These are phyloP conservation scores for Colletotrichum liriopes DNA, from an alignment of 2,329 filamentous ascomycete genomes.

Conservation along the genomic window DNA sequence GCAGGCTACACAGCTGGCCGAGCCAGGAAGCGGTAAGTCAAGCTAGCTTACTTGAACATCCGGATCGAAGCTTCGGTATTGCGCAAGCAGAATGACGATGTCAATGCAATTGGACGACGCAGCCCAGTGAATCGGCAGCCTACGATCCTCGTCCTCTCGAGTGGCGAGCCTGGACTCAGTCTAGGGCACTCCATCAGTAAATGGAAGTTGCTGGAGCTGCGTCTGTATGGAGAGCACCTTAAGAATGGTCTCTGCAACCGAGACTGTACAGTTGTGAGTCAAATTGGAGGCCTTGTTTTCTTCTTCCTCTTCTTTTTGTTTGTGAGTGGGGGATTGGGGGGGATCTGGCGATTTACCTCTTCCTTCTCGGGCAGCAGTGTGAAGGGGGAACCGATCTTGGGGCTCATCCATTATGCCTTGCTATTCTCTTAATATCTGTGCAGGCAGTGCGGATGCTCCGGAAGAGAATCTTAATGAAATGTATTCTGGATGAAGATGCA, in stretches of 20 bases:
- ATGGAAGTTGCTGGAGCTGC: conserved; percentile 47
- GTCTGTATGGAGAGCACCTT: conserved; percentile 49
- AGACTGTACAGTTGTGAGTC: conserved; percentile 62
- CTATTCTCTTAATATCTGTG: not conserved
- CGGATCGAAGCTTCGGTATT: conserved; percentile 83
- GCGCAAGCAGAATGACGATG: conserved; percentile 81
- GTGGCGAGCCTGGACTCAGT: conserved; percentile 84
- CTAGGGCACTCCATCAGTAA: conserved; percentile 56
- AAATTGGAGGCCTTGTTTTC: not conserved
- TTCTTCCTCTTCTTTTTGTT: too few species aligned
- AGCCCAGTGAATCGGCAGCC: conserved; percentile 95
- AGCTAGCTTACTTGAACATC: conserved; percentile 77
- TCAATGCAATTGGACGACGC: conserved; percentile 84
- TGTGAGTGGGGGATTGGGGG: too few species aligned
- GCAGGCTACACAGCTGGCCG: not conserved
- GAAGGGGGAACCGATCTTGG: conserved; percentile 82
- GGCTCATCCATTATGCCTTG: conserved; percentile 50
- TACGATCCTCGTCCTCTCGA: conserved; percentile 85
- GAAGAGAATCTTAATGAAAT: not conserved
- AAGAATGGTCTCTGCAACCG: conserved; percentile 76
- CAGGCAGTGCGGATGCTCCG: too few species aligned
- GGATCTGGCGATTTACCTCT: conserved; percentile 72
- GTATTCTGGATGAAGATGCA: not conserved
- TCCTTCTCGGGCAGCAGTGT: conserved; percentile 89
- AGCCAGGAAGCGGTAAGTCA: not conserved